phyloP scores from a whole-genome alignment of 805 yeast species.

The Ogataea wickerhamii region DNA sequence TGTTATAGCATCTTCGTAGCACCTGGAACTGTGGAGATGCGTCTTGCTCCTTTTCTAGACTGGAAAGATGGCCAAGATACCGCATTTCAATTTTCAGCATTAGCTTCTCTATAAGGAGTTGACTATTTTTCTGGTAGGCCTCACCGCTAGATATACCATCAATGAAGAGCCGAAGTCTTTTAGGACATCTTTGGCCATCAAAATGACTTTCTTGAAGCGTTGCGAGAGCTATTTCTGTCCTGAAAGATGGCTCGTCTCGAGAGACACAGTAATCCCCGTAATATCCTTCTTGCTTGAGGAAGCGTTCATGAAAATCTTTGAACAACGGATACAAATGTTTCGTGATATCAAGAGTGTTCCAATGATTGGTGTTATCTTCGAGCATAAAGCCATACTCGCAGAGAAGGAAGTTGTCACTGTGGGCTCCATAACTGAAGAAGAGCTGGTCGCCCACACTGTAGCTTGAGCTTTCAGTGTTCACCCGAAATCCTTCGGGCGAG shows the following conservation, averaged over 20 bases:
- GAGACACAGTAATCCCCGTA: conserved; percentile 72
- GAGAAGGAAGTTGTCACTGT: conserved; percentile 74
- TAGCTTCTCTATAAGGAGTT: conserved; percentile 32
- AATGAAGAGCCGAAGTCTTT: conserved; percentile 36
- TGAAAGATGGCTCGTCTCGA: conserved; percentile 53
- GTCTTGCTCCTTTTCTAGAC: no score
- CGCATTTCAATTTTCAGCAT: conserved; percentile 28
- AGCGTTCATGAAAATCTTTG: conserved; percentile 36
- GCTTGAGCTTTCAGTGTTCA: conserved; percentile 33
- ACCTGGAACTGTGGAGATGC: conserved; percentile 15
- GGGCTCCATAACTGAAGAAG: conserved; percentile 81
- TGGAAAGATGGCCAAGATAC: conserved; percentile 5
- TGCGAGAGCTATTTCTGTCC: conserved; percentile 76
- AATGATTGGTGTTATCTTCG: conserved; percentile 40
- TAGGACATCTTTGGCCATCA: conserved; percentile 23
- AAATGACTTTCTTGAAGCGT: conserved; percentile 37
- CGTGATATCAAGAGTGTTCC: conserved; percentile 71
- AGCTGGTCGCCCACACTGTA: conserved; percentile 51
- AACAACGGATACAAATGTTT: conserved; percentile 37
- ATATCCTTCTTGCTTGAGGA: conserved; percentile 52
- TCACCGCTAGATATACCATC: conserved; percentile 50
- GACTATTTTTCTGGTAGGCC: conserved; percentile 32
- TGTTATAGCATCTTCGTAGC: conserved; percentile 15
- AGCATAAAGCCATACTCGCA: conserved; percentile 85
- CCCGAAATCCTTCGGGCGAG: conserved; percentile 47